Conservation (phyloP, 495 filamentous ascomycete genomes). For the Lasiosphaeriaceae sp. region DNA sequence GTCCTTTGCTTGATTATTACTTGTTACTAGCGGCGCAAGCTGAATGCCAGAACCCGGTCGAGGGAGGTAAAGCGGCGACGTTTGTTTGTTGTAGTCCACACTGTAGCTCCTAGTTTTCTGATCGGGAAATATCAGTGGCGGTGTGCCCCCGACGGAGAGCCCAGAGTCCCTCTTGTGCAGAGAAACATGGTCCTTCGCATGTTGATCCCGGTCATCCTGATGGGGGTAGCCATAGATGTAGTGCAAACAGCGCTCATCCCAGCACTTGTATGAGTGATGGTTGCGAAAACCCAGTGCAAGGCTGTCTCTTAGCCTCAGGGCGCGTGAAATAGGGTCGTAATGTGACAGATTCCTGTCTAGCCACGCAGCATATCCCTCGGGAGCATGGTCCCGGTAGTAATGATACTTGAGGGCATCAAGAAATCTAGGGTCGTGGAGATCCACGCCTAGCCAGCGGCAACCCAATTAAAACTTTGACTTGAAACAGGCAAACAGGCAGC, state of each 20-base stretch:
- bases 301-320: conserved; percentile 37
- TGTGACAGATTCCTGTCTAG: conserved; percentile 42
- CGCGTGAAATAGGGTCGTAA: conserved; percentile 43
- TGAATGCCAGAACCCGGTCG: conserved; percentile 35
- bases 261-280: conserved; percentile 46
- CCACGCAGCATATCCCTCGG: conserved; percentile 43
- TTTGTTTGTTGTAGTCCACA: conserved; percentile 32
- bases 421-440: conserved; percentile 41
- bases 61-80: conserved; percentile 35
- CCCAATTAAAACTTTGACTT: conserved; percentile 8
- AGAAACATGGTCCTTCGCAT: conserved; percentile 39
- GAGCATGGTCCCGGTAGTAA: conserved; percentile 34
- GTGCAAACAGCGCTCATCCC: conserved; percentile 47
- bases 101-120: conserved; percentile 26
- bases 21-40: conserved; percentile 35
- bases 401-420: conserved; percentile 36
- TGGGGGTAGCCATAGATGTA: conserved; percentile 49
- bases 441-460: conserved; percentile 33
- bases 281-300: conserved; percentile 34
- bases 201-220: conserved; percentile 43
- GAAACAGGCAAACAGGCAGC: conserved; percentile 3
- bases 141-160: conserved; percentile 36
- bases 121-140: conserved; percentile 35
- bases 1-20: conserved; percentile 34
- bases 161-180: conserved; percentile 41